Evolutionary conservation across 257 asterid species (phyloP), one percentile per base, ranked within the genome.

Genomic region (Vinca minor): DNA sequence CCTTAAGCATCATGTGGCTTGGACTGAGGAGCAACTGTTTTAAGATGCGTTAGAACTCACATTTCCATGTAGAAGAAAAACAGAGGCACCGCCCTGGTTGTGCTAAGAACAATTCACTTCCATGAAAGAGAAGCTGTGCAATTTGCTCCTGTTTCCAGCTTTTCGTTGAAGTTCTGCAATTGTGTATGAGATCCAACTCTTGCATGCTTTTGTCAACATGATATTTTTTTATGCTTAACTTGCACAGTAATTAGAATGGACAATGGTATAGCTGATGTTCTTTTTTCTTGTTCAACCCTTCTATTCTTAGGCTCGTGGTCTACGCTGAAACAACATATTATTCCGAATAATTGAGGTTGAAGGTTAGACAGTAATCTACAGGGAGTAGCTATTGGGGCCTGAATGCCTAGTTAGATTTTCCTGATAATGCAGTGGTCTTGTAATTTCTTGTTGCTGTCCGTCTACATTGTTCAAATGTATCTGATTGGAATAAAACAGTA

Each of bases 401-500:
- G 48, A 23, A 32, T 31, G 38, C 44, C 60, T n/a, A n/a, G n/a
- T n/a, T 26, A 45, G 21, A 12, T 18, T 9, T 44, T 1, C 44
- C 39, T 17, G 36, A n/a, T n/a, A n/a, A n/a, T n/a, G n/a, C n/a
- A n/a, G n/a, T 59, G 61, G 68, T 5, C 48, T 46, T 44, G 65
- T 25, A 68, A 18, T 60, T 61, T 18, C 48, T 61, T 14, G 8
- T 62, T 45, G 59, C 32, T 68, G 15, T 61, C 50, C 15, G n/a
- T 49, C 35, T 61, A 49, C 46, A 5, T 38, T 41, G 25, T 17
- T 39, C 13, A 36, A 53, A 60, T 60, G 56, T 61, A 61, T 62
- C 36, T 50, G 26, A 45, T 47, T n/a, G 50, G 25, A 69, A 69
- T 69, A n/a, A 62, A 69, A 38, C 31, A 59, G 41, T 18, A n/a